A percentile compares a stretch with the other conserved stretches of the same genome.
Evolutionary conservation across 192 early-diverging fungal genomes (phyloP).

Genomic region (Bifiguratus adelaidae): DNA sequence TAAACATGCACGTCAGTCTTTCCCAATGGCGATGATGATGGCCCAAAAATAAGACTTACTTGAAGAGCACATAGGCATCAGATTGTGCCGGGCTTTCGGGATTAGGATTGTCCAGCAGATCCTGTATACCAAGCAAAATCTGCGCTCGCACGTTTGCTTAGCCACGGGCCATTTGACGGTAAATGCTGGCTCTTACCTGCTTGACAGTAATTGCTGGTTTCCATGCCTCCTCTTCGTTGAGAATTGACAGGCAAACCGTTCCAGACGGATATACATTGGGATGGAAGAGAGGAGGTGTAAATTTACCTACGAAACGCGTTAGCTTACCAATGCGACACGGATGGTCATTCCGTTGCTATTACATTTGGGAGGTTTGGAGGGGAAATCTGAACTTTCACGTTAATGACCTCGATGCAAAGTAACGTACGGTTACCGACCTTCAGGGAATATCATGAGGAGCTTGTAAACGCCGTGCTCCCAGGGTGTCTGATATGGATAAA

Average conservation of each 20-base stretch:
- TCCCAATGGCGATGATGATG: background rate
- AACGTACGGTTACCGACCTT: constrained; percentile 26
- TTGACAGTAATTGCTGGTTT: constrained; percentile 94
- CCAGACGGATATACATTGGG: constrained; percentile 97
- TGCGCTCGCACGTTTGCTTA: too few species aligned
- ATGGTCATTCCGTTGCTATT: constrained; percentile 3
- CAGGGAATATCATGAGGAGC: constrained; percentile 70
- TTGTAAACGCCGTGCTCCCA: constrained; percentile 93
- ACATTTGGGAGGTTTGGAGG: constrained; percentile 81
- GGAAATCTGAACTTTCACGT: constrained; percentile 47
- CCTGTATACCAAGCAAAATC: constrained; percentile 90
- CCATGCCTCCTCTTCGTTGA: constrained; percentile 93
- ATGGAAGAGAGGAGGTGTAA: constrained; percentile 72
- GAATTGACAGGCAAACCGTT: constrained; percentile 93
- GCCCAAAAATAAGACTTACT: constrained; percentile 26
- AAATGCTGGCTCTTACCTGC: constrained; percentile 37
- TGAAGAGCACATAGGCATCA: constrained; percentile 72
- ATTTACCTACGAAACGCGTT: constrained; percentile 50
- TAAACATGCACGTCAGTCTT: background rate
- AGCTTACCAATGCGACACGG: background rate
- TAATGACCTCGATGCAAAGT: background rate
- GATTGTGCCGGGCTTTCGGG: constrained; percentile 79
- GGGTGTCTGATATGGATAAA: constrained; percentile 34
- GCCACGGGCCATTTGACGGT: background rate
- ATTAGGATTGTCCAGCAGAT: constrained; percentile 87